Evolutionary conservation across 1,284 basidiomycete genomes (phyloP).

Genomic region (Ganoderma lucidum): DNA sequence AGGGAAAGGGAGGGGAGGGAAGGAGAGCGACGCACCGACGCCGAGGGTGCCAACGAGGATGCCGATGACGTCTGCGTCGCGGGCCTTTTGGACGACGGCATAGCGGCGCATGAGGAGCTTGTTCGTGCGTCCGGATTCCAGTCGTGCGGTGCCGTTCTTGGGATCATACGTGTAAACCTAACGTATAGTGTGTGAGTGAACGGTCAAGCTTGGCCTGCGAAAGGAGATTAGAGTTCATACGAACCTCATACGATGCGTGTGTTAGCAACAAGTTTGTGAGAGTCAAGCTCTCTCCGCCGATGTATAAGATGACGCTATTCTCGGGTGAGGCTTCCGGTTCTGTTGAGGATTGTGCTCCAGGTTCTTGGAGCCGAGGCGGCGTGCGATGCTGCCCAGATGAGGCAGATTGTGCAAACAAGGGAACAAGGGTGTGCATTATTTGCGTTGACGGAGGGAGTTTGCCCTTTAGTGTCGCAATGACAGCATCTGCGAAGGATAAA

Average conservation of each 20-base stretch:
- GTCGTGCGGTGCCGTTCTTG: constrained; percentile 48
- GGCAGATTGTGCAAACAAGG: constrained; percentile 25
- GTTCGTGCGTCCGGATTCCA: constrained; percentile 78
- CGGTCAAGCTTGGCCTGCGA: neutral
- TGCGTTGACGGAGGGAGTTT: constrained; percentile 19
- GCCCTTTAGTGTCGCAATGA: constrained; percentile 39
- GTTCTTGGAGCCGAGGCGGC: neutral
- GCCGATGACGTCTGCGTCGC: constrained; percentile 94
- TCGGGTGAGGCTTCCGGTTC: constrained; percentile 16
- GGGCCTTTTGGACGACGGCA: constrained; percentile 86
- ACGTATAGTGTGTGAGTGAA: neutral
- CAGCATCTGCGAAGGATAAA: constrained; percentile 40
- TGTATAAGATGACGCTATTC: constrained; percentile 71
- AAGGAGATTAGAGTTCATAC: constrained; percentile 21
- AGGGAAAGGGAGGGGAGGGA: neutral
- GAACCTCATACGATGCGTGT: constrained; percentile 58
- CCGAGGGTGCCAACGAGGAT: constrained; percentile 96
- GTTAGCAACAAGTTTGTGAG: constrained; percentile 91
- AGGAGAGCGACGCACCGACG: constrained; percentile 64
- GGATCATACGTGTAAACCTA: constrained; percentile 87
- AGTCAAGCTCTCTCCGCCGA: constrained; percentile 85
- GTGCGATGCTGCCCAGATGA: constrained; percentile 12
- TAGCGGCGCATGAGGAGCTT: constrained; percentile 93
- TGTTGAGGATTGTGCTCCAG: neutral
- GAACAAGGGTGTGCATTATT: constrained; percentile 35